phyloP scores from a whole-genome alignment of 2,329 filamentous ascomycete species.

The Plenodomus lindquistii region DNA sequence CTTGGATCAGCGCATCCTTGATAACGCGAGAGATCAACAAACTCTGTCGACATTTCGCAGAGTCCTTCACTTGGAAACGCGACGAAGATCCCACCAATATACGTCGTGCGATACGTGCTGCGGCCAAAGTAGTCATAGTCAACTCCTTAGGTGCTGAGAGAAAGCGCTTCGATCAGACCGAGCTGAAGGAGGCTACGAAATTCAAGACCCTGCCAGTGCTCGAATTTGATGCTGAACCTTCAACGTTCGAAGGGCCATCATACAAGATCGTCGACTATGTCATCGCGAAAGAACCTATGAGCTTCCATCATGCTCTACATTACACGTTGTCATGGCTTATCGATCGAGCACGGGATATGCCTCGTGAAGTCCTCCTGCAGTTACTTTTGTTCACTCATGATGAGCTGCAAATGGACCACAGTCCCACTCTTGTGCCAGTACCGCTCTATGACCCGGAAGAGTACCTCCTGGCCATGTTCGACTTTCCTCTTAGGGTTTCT shows the following conservation, averaged over 20 bases:
- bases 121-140: slow-evolving; percentile 81
- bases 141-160: slow-evolving; percentile 90
- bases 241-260: slow-evolving; percentile 47
- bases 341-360: slow-evolving; percentile 80
- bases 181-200: slow-evolving; percentile 82
- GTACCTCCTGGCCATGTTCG: slow-evolving; percentile 83
- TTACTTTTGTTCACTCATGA: slow-evolving; percentile 73
- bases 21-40: slow-evolving; percentile 95
- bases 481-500: slow-evolving; percentile 90
- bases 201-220: slow-evolving; percentile 81
- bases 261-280: slow-evolving; percentile 75
- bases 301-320: slow-evolving; percentile 95
- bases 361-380: slow-evolving; percentile 65
- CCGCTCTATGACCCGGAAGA: slow-evolving; percentile 70
- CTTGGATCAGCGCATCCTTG: slow-evolving; percentile 94
- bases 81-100: slow-evolving; percentile 69
- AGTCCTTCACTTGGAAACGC: slow-evolving; percentile 75
- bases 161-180: slow-evolving; percentile 78
- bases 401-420: slow-evolving; percentile 67
- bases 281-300: slow-evolving; percentile 87
- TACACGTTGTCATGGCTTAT: slow-evolving; percentile 96
- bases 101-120: slow-evolving; percentile 70
- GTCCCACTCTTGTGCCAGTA: slow-evolving; percentile 62
- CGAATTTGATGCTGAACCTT: slow-evolving; percentile 67
- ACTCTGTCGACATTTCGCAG: slow-evolving; percentile 83